phyloP scores from a whole-genome alignment of 1,284 basidiomycete species.

The Wallemia ichthyophaga region DNA sequence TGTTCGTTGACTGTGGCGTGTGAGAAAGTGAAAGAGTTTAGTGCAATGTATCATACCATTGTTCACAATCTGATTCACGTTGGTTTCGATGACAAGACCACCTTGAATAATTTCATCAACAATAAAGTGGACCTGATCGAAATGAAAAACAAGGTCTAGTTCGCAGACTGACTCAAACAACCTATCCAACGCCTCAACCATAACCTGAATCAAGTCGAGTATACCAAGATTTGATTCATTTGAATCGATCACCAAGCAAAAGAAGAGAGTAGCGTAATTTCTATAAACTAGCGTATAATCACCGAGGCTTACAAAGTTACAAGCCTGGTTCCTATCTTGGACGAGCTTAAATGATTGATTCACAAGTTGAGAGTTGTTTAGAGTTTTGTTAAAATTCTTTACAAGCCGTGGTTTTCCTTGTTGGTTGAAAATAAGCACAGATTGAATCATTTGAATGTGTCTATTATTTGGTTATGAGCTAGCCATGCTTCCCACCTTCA shows the following conservation, averaged over 20 bases:
- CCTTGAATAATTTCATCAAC: conserved; percentile 87
- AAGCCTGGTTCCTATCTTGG: conserved; percentile 13
- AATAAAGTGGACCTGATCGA: conserved; percentile 85
- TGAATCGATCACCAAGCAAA: conserved; percentile 83
- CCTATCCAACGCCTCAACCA: conserved; percentile 83
- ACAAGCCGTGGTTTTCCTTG: conserved; percentile 50
- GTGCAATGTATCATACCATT: conserved; percentile 25
- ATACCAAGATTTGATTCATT: conserved; percentile 90
- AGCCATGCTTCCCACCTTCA: conserved; percentile 11
- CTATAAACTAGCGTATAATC: conserved; percentile 22
- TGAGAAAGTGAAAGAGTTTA: not conserved
- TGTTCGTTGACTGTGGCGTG: not conserved
- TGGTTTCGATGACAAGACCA: conserved; percentile 90
- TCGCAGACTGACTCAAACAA: conserved; percentile 98
- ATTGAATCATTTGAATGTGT: conserved; percentile 43
- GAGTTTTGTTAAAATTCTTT: conserved; percentile 44
- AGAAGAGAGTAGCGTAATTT: conserved; percentile 78
- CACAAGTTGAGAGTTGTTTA: conserved; percentile 26
- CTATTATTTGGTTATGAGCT: not conserved
- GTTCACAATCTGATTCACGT: conserved; percentile 59
- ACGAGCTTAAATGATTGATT: not conserved
- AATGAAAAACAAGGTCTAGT: conserved; percentile 91
- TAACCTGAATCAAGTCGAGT: conserved; percentile 80
- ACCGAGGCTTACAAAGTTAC: conserved; percentile 60
- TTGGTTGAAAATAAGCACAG: conserved; percentile 36